Base-by-base conservation (phyloP, 495 filamentous ascomycete species). In the Stereocaulon alpinum region DNA sequence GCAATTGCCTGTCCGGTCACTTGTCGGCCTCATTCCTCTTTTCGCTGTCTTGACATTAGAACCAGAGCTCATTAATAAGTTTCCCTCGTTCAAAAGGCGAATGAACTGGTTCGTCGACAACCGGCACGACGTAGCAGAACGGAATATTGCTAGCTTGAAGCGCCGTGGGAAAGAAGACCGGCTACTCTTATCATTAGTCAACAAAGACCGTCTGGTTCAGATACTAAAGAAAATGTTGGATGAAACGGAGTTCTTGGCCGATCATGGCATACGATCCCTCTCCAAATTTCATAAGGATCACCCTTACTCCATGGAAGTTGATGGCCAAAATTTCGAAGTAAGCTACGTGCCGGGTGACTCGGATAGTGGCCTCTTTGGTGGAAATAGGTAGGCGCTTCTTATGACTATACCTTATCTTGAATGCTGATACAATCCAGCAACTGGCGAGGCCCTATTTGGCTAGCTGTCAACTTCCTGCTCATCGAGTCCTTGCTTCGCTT, bases 291-390 rank as follows among this genome's bases (percentile, higher is more conserved):
- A 97, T 71, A 85, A 93, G 62, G 80, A 95, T 2, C 71, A 96
- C 65, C 92, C 92, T 1, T 95, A 89, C 69, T 86, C 87, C 10
- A 96, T 96, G 93, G 87, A 94, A 53, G 92, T 96, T 59, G 95
- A 97, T 62, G 89, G 88, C 9, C 89, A 95, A 69, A 80, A 78
- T 37, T 97, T 95, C 74, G 83, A 83, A 59, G 92, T 97, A 37
- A 80, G 82, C 63, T 97, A 97, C 63, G 83, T 97, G 18, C 85
- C 93, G 9, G 93, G 92, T 17, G 93, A 97, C 68, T 96, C 92
- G 1, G 89, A 96, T 74, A 93, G 87, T 64, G 84, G 87, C 4
- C 78, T 97, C 14, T 97, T 97, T 66, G 92, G 92, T 42, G 92
- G 92, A 34, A 97, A 97, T 78, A 55, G 49, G 51, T 48, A 47